Evolutionary conservation across 1,284 basidiomycete genomes (phyloP).

Genomic region (Sanghuangporus baumii): DNA sequence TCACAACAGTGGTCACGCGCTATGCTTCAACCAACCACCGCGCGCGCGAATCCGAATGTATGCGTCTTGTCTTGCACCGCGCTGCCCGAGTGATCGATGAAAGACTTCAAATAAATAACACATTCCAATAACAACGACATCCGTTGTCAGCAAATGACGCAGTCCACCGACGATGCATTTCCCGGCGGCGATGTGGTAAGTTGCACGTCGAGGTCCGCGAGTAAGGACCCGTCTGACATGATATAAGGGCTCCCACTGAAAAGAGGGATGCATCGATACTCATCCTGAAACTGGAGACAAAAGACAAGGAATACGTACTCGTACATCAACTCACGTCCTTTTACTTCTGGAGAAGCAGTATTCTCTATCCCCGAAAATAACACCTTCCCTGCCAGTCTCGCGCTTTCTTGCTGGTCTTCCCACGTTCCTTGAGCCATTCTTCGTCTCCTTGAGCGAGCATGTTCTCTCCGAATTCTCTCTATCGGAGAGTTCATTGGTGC

Average conservation of each 20-base stretch:
- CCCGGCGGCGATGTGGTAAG: conserved; percentile 36
- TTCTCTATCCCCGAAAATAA: not conserved
- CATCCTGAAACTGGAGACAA: not conserved
- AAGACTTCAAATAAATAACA: no score
- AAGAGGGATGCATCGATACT: no score
- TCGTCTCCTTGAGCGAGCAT: not conserved
- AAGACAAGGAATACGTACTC: conserved; percentile 37
- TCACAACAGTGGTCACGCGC: not conserved
- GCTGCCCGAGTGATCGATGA: no score
- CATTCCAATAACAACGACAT: not conserved
- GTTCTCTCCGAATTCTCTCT: not conserved
- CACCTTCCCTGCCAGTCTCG: not conserved
- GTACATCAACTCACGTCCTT: conserved; percentile 47
- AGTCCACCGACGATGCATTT: conserved; percentile 32
- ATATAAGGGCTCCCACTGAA: conserved; percentile 55
- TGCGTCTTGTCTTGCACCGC: no score
- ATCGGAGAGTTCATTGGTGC: not conserved
- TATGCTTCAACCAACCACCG: no score
- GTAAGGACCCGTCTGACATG: conserved; percentile 45
- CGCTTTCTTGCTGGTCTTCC: not conserved
- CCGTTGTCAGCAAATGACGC: conserved; percentile 45
- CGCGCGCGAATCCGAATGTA: no score
- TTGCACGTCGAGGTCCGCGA: conserved; percentile 48
- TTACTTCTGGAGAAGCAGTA: conserved; percentile 13
- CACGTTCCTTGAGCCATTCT: not conserved